A percentile compares a stretch with the other conserved stretches of the same genome.
Conservation (phyloP, 1,139 yeast species). For the Taphrina pruni region DNA sequence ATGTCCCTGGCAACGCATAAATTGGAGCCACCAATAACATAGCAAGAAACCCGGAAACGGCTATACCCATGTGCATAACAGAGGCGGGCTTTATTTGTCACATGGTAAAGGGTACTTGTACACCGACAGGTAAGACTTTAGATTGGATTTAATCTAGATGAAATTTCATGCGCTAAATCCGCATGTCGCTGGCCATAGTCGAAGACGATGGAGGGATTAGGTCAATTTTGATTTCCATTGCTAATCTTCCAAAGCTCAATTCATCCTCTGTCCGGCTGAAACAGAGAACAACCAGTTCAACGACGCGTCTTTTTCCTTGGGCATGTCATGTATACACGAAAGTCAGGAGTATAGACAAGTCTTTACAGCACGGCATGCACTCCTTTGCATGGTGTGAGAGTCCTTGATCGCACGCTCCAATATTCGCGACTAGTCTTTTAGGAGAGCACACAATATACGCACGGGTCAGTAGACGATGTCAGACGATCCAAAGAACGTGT, state of each 20-base stretch:
- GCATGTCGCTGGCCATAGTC: background rate
- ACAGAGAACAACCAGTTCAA: no score
- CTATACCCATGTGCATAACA: constrained; percentile 3
- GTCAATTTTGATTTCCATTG: background rate
- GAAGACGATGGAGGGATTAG: background rate
- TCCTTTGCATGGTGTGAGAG: no score
- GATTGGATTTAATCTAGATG: background rate
- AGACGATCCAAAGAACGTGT: background rate
- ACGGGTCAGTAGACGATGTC: background rate
- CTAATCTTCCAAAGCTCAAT: background rate
- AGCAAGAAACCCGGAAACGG: background rate
- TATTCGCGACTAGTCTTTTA: no score
- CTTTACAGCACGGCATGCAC: no score
- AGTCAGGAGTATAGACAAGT: no score
- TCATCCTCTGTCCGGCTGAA: background rate
- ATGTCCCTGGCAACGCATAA: background rate
- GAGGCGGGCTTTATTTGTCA: constrained; percentile 7
- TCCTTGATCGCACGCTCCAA: no score
- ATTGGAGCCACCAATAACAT: background rate
- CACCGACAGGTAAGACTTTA: constrained; percentile 4
- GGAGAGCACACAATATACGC: no score
- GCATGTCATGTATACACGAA: no score
- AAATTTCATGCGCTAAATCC: constrained; percentile 1
- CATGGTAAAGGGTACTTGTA: background rate
- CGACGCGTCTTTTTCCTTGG: no score